phyloP scores from a whole-genome alignment of 805 yeast genomes.

The Saturnispora ahearnii region DNA sequence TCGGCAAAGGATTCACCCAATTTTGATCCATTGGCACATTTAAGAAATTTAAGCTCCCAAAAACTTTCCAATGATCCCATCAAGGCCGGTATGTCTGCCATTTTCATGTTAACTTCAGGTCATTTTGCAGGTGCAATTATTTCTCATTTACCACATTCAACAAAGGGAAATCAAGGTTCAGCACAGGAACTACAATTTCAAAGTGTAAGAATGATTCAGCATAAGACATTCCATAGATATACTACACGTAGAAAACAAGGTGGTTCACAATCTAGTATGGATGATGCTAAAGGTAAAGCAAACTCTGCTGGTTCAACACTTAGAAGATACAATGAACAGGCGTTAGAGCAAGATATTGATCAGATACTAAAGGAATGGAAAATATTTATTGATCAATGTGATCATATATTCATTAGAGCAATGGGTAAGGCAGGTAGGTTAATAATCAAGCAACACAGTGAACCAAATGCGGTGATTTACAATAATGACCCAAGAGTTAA shows the following conservation, averaged over 20 bases:
- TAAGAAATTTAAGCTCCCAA: conserved; percentile 23
- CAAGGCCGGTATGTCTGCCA: conserved; percentile 46
- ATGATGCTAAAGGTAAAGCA: conserved; percentile 89
- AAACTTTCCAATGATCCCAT: conserved; percentile 12
- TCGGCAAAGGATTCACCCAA: conserved; percentile 28
- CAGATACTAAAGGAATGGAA: conserved; percentile 62
- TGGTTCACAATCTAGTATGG: conserved; percentile 90
- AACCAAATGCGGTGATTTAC: conserved; percentile 43
- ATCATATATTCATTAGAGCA: conserved; percentile 63
- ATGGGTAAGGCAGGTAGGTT: conserved; percentile 55
- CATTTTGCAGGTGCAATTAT: conserved; percentile 95
- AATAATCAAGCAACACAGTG: conserved; percentile 10
- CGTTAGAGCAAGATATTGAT: conserved; percentile 68
- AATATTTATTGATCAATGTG: conserved; percentile 47
- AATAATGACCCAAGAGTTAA: conserved; percentile 54
- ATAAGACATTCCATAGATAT: conserved; percentile 87
- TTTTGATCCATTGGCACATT: conserved; percentile 39
- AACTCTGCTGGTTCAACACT: conserved; percentile 90
- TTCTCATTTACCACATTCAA: conserved; percentile 52
- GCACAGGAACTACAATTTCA: conserved; percentile 47
- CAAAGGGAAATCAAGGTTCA: conserved; percentile 46
- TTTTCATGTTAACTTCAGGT: conserved; percentile 95
- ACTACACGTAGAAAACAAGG: conserved; percentile 97
- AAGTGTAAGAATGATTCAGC: conserved; percentile 55
- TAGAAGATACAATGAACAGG: conserved; percentile 84